Evolutionary conservation across 1,139 yeast genomes (phyloP).

Genomic region (Hyphopichia khmerensis): DNA sequence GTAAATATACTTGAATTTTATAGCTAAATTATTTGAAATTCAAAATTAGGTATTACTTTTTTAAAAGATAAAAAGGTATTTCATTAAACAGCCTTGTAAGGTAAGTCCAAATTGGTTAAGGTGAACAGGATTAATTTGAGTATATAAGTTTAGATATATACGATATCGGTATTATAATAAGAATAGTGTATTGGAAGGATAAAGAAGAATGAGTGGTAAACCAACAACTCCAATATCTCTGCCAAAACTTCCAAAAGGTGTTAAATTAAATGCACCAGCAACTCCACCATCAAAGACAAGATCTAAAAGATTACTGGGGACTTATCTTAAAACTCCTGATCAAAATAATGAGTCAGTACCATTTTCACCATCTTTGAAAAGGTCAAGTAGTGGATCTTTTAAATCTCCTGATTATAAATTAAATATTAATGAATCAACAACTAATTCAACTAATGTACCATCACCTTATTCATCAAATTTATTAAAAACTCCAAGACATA

Average conservation of each 20-base stretch:
- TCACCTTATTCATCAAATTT: constrained; percentile 30
- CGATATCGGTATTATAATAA: too few species aligned
- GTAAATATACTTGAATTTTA: not conserved
- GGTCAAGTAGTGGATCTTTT: constrained; percentile 29
- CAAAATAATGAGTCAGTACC: constrained; percentile 23
- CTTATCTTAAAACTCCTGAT: constrained; percentile 35
- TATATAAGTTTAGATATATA: too few species aligned
- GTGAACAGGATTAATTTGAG: too few species aligned
- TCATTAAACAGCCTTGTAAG: too few species aligned
- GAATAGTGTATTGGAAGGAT: too few species aligned
- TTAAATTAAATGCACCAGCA: constrained; percentile 20
- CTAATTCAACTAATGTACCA: not conserved
- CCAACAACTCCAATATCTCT: constrained; percentile 38
- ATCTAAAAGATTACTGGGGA: constrained; percentile 20
- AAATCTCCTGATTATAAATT: constrained; percentile 35
- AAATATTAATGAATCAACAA: constrained; percentile 19
- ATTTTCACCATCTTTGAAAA: constrained; percentile 40
- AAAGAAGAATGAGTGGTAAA: too few species aligned
- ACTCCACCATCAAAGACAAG: constrained; percentile 25
- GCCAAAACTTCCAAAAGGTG: constrained; percentile 20
- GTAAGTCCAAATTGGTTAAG: too few species aligned
- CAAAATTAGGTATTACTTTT: too few species aligned
- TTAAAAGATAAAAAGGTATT: too few species aligned
- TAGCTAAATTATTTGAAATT: not conserved
- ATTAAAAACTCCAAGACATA: constrained; percentile 38